phyloP scores from a whole-genome alignment of 257 asterid genomes.

The Apocynum venetum region DNA sequence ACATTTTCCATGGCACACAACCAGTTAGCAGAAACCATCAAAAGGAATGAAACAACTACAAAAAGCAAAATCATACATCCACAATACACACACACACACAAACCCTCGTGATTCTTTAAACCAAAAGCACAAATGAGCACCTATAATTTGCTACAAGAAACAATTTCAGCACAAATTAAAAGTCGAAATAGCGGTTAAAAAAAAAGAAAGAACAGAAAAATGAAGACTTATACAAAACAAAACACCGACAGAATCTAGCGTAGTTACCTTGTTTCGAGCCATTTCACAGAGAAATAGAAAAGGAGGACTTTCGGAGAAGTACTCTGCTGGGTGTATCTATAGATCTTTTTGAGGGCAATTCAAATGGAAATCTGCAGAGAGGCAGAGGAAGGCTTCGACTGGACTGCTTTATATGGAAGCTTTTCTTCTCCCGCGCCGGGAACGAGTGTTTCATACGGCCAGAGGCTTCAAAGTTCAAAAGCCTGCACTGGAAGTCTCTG shows the following conservation, averaged over 20 bases:
- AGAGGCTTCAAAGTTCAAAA: not conserved
- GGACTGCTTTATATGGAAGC: not conserved
- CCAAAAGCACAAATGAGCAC: not conserved
- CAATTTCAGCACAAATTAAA: not conserved
- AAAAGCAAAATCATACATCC: not conserved
- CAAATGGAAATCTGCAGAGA: not conserved
- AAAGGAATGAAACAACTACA: not conserved
- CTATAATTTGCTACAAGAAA: not conserved
- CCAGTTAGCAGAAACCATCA: not conserved
- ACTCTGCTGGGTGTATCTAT: not conserved
- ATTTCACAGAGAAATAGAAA: slow-evolving; percentile 22
- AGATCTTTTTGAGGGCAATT: not conserved
- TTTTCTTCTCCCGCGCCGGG: slow-evolving; percentile 22
- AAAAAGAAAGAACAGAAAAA: not conserved
- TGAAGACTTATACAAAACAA: not conserved
- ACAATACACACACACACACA: not conserved
- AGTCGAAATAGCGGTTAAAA: not conserved
- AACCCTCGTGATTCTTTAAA: not conserved
- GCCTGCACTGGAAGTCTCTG: slow-evolving; percentile 16
- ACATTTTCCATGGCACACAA: not conserved
- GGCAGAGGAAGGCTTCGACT: not conserved
- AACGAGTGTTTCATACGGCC: not conserved
- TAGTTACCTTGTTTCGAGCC: slow-evolving; percentile 75
- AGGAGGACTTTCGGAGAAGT: slow-evolving; percentile 3
- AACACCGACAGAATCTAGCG: not conserved